These are phyloP conservation scores for Paramecium tetraurelia DNA, from an alignment of 73 alveolate species.

Conservation along the genomic window DNA sequence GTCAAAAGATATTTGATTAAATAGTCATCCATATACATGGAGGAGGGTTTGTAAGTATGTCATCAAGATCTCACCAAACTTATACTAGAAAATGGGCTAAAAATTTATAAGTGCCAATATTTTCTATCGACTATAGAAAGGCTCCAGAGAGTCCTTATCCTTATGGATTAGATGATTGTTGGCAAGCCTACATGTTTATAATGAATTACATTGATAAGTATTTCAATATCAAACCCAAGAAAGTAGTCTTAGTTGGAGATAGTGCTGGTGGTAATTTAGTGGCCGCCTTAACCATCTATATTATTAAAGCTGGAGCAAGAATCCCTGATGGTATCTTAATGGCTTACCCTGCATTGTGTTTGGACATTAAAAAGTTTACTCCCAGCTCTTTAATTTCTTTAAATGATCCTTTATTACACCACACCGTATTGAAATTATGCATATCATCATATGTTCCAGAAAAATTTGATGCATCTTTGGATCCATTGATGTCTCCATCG, in stretches of 20 bases:
- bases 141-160: constrained; percentile 95
- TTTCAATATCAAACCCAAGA: constrained; percentile 75
- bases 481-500: constrained; percentile 75
- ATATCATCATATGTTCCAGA: constrained; percentile 72
- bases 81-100: constrained; percentile 93
- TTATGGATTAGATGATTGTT: constrained; percentile 90
- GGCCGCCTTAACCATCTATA: constrained; percentile 71
- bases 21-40: constrained; percentile 95
- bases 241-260: constrained; percentile 92
- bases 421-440: constrained; percentile 75
- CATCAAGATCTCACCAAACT: constrained; percentile 87
- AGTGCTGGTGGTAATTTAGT: constrained; percentile 98
- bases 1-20: constrained; percentile 23
- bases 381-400: constrained; percentile 74
- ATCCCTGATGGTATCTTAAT: constrained; percentile 82
- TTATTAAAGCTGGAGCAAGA: constrained; percentile 71
- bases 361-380: constrained; percentile 61
- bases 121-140: constrained; percentile 92
- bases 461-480: constrained; percentile 57
- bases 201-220: constrained; percentile 71
- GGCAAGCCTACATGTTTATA: constrained; percentile 92
- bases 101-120: constrained; percentile 76
- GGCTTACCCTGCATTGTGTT: constrained; percentile 80
- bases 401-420: constrained; percentile 79
- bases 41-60: constrained; percentile 97